phyloP scores from a whole-genome alignment of 192 early-diverging fungal genomes.

The Linnemannia hyalina region DNA sequence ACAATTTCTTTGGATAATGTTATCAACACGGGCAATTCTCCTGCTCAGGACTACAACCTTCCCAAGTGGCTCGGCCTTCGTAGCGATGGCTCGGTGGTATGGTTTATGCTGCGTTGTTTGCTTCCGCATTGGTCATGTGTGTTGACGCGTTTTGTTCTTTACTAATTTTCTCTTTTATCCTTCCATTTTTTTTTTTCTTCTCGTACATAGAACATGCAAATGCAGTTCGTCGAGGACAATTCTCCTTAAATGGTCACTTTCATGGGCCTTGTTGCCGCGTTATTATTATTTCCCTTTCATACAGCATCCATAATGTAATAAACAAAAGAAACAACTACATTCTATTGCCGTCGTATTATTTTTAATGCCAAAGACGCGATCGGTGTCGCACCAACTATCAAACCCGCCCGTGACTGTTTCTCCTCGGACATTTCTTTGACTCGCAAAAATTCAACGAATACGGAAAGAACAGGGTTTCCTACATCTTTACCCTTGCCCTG shows the following conservation, averaged over 20 bases:
- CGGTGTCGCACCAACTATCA: neutral
- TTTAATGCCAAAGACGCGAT: neutral
- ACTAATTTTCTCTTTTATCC: no score
- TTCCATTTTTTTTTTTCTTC: neutral
- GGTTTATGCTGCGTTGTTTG: neutral
- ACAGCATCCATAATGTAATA: no score
- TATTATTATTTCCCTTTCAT: neutral
- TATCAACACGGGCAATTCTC: neutral
- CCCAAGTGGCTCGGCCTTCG: slow-evolving; percentile 43
- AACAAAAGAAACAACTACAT: no score
- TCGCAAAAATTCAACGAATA: neutral
- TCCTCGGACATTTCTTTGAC: neutral
- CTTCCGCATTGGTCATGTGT: neutral
- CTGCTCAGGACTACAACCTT: slow-evolving; percentile 30
- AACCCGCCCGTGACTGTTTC: neutral
- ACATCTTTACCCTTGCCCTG: neutral
- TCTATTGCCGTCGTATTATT: no score
- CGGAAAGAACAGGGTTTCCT: neutral
- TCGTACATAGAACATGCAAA: slow-evolving; percentile 19
- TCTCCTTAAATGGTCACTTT: neutral
- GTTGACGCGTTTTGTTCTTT: neutral
- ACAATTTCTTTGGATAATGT: slow-evolving; percentile 17
- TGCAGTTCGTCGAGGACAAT: slow-evolving; percentile 31
- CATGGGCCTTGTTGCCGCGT: no score
- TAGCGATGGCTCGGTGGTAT: slow-evolving; percentile 25